phyloP scores from a whole-genome alignment of 192 early-diverging fungal genomes.

The Chytriomyces confervae region DNA sequence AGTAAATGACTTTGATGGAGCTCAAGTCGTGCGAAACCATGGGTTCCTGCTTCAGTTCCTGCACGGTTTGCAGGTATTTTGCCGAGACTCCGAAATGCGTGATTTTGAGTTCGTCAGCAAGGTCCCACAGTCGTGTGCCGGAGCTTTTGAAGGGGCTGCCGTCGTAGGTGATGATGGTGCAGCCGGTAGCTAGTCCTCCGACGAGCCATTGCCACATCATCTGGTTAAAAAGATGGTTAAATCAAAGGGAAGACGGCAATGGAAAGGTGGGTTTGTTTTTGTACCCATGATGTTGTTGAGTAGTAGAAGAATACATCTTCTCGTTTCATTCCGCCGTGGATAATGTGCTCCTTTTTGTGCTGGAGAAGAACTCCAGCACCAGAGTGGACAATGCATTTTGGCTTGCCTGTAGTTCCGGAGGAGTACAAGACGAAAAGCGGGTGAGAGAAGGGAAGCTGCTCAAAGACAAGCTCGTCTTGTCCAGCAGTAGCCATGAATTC shows the following conservation, averaged over 20 bases:
- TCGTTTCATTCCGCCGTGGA: conserved; percentile 77
- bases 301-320: conserved; percentile 87
- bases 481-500: conserved; percentile 62
- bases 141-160: conserved; percentile 91
- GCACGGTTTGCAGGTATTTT: conserved; percentile 90
- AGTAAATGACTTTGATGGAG: conserved; percentile 79
- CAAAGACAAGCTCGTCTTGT: conserved; percentile 65
- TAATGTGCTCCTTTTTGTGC: conserved; percentile 91
- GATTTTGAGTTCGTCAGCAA: conserved; percentile 78
- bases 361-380: conserved; percentile 90
- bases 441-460: conserved; percentile 89
- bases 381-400: conserved; percentile 96
- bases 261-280: not conserved
- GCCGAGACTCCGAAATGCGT: conserved; percentile 94
- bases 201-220: conserved; percentile 99
- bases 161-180: conserved; percentile 86
- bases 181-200: conserved; percentile 73
- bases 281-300: conserved; percentile 49
- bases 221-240: conserved; percentile 66
- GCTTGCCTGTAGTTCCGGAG: conserved; percentile 91
- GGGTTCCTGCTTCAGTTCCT: conserved; percentile 76
- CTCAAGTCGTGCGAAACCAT: conserved; percentile 59
- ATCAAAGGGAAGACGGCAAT: conserved; percentile 43
- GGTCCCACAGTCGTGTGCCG: conserved; percentile 75
- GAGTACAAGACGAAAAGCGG: conserved; percentile 91